Evolutionary conservation across 768 basidiomycete species (phyloP).

Genomic region (Russula abietina): DNA sequence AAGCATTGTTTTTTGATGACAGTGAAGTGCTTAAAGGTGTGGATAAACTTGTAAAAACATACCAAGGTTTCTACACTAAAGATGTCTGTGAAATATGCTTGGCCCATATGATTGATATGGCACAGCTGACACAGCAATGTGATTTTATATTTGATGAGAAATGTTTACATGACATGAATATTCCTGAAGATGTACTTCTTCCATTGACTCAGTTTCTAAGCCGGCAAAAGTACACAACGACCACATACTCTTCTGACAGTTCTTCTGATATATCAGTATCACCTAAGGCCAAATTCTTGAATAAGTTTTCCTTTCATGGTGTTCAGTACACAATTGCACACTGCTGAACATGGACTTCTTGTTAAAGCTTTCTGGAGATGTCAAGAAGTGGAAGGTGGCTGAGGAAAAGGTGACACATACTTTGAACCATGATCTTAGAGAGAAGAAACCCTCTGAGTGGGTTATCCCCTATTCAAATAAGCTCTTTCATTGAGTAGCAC

Average conservation of each 20-base stretch:
- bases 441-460: too few relatives aligned
- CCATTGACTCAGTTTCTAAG: neutral
- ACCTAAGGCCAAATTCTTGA: neutral
- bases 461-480: too few relatives aligned
- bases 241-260: neutral
- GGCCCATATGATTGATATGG: neutral
- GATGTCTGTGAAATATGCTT: conserved; percentile 1
- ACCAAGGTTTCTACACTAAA: neutral
- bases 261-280: neutral
- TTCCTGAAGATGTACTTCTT: neutral
- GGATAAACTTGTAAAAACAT: neutral
- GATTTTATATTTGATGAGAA: neutral
- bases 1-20: neutral
- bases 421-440: too few relatives aligned
- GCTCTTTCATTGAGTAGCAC: too few relatives aligned
- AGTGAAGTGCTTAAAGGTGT: neutral
- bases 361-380: too few relatives aligned
- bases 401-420: too few relatives aligned
- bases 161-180: neutral
- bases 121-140: neutral
- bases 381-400: too few relatives aligned
- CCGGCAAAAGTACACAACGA: neutral
- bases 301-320: neutral
- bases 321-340: conserved; percentile 1
- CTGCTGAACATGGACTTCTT: too few relatives aligned